These are phyloP conservation scores for Colletotrichum incanum DNA, from an alignment of 2,329 filamentous ascomycete species.

Conservation along the genomic window DNA sequence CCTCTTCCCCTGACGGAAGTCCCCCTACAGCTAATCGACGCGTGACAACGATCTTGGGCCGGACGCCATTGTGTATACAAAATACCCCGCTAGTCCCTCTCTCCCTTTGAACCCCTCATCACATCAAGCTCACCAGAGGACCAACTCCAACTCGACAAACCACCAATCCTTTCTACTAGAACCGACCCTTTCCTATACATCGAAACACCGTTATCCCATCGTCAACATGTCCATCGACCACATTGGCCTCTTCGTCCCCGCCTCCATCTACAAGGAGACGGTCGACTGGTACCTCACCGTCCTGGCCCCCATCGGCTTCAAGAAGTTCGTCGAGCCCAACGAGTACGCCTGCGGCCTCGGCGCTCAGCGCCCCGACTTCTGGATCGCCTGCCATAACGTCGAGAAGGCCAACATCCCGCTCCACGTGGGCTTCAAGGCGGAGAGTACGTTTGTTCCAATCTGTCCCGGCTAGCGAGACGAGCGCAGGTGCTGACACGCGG, in stretches of 20 bases:
- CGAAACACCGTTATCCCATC: no score
- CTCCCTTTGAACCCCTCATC: not conserved
- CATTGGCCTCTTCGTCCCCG: slow-evolving; percentile 50
- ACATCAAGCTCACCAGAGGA: not conserved
- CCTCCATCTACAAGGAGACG: slow-evolving; percentile 48
- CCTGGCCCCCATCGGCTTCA: slow-evolving; percentile 56
- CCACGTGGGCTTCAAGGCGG: slow-evolving; percentile 53
- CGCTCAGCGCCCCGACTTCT: slow-evolving; percentile 51
- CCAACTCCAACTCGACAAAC: not conserved
- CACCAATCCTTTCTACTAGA: not conserved
- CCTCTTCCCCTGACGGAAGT: not conserved
- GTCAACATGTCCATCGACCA: slow-evolving; percentile 56
- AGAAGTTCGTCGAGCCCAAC: slow-evolving; percentile 48
- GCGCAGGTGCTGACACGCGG: not conserved
- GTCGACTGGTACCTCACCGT: slow-evolving; percentile 54
- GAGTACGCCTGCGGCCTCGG: slow-evolving; percentile 53
- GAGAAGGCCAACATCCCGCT: slow-evolving; percentile 43
- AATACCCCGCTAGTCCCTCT: slow-evolving; percentile 28
- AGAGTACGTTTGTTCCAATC: slow-evolving; percentile 46
- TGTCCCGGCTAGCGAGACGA: not conserved
- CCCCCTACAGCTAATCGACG: not conserved
- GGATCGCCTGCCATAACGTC: slow-evolving; percentile 45
- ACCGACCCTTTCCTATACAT: not conserved
- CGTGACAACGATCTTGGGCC: slow-evolving; percentile 1
- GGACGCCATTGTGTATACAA: slow-evolving; percentile 15